Percentiles rank a stretch among this genome's conserved stretches.
Conservation (phyloP, 2,329 filamentous ascomycete species). For the Trichophaea hybrida region DNA sequence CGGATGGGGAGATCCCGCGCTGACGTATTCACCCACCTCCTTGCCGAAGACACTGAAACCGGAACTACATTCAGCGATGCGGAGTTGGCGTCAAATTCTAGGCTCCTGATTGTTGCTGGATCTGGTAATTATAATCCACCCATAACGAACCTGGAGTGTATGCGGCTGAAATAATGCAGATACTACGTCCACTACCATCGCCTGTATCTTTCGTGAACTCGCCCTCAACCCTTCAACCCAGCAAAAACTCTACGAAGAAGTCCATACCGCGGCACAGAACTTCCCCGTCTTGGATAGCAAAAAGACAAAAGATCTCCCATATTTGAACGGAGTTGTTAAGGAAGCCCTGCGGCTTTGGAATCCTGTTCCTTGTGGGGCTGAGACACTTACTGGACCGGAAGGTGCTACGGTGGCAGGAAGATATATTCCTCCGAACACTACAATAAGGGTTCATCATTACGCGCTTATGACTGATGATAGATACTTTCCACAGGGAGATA, state of each 20-base stretch:
- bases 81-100: background rate
- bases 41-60: background rate
- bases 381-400: background rate
- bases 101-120: background rate
- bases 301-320: constrained; percentile 41
- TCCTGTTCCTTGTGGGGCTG: constrained; percentile 35
- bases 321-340: constrained; percentile 64
- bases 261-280: background rate
- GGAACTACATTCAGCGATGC: background rate
- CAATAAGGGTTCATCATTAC: constrained; percentile 1
- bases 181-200: constrained; percentile 3
- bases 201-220: background rate
- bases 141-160: background rate
- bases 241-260: constrained; percentile 1
- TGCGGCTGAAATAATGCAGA: background rate
- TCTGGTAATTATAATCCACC: background rate
- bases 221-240: background rate
- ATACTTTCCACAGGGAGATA: constrained; percentile 5
- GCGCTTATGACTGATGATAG: background rate
- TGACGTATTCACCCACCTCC: constrained; percentile 8
- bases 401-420: constrained; percentile 2
- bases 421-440: constrained; percentile 1
- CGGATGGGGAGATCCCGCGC: background rate
- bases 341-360: constrained; percentile 66
- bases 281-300: background rate